Evolutionary conservation across 1,284 basidiomycete species (phyloP).

Genomic region (Melampsora americana): DNA sequence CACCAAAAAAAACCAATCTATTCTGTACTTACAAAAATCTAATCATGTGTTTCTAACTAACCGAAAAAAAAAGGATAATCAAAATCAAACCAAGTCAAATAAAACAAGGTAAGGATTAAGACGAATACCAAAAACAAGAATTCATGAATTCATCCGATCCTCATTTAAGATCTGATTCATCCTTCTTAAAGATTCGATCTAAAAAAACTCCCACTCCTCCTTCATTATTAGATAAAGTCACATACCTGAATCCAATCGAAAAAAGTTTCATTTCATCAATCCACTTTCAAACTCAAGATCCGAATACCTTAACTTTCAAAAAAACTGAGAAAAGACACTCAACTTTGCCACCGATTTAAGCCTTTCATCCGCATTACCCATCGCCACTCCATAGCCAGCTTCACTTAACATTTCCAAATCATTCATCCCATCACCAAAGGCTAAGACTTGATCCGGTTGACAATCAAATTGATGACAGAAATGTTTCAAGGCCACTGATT

Average conservation of each 20-base stretch:
- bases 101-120: too few species aligned
- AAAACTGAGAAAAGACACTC: background rate
- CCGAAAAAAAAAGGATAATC: too few species aligned
- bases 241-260: background rate
- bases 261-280: background rate
- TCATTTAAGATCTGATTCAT: too few species aligned
- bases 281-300: too few species aligned
- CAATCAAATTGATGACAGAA: background rate
- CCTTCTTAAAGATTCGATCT: background rate
- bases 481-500: background rate
- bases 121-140: too few species aligned
- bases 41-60: too few species aligned
- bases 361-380: background rate
- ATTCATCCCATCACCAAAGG: background rate
- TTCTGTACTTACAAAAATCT: too few species aligned
- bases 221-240: conserved; percentile 1
- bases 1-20: too few species aligned
- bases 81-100: too few species aligned
- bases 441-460: background rate
- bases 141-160: too few species aligned
- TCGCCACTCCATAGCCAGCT: background rate
- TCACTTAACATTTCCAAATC: background rate
- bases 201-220: background rate
- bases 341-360: background rate
- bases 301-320: too few species aligned